These are phyloP conservation scores for Mycena capillaripes DNA, from an alignment of 768 basidiomycete genomes.

Conservation along the genomic window DNA sequence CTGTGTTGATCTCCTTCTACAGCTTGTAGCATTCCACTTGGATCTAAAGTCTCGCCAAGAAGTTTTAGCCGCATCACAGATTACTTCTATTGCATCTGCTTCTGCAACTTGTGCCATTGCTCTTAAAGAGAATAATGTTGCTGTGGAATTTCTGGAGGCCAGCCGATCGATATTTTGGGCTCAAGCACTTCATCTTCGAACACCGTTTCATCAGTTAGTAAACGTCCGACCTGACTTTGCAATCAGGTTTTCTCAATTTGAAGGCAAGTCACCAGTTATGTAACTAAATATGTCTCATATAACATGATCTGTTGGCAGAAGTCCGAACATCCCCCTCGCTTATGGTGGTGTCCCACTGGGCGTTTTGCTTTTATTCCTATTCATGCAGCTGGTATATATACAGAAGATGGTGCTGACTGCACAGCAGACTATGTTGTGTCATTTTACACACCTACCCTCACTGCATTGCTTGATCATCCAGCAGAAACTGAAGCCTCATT, in stretches of 20 bases:
- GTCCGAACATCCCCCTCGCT: not conserved
- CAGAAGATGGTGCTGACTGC: not conserved
- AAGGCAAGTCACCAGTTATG: not conserved
- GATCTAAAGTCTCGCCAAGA: conserved; percentile 14
- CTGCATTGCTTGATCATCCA: conserved; percentile 18
- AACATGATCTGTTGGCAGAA: not conserved
- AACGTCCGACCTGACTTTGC: conserved; percentile 1
- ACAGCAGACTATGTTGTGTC: conserved; percentile 34
- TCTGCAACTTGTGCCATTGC: conserved; percentile 13
- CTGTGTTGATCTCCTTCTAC: conserved; percentile 3
- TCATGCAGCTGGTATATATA: conserved; percentile 36
- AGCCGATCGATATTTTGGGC: conserved; percentile 10
- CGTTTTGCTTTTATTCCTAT: conserved; percentile 30
- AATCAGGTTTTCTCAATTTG: not conserved
- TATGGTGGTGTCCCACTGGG: conserved; percentile 28
- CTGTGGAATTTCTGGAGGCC: conserved; percentile 26
- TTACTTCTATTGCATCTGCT: not conserved
- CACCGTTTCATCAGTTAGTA: conserved; percentile 6
- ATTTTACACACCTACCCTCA: conserved; percentile 26
- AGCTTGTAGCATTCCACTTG: conserved; percentile 9
- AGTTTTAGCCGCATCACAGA: not conserved
- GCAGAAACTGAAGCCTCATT: not conserved
- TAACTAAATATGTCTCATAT: not conserved
- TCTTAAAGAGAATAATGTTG: not conserved
- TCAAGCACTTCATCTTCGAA: conserved; percentile 8